Evolutionary conservation across 2,329 filamentous ascomycete genomes (phyloP).

Genomic region (Hypomyces rosellus): DNA sequence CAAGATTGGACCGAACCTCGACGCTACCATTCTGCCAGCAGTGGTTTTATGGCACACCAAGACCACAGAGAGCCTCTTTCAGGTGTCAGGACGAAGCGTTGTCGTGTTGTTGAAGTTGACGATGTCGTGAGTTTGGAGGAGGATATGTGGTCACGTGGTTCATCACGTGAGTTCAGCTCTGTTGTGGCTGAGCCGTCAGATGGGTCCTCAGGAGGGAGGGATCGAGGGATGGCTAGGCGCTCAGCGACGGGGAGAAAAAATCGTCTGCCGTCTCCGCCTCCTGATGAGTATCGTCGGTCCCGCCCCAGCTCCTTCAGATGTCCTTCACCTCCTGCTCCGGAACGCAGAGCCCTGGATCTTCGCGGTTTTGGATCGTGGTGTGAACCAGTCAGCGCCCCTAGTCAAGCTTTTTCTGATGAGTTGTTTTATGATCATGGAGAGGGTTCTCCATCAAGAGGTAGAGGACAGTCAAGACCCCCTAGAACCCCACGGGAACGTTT

Average conservation of each 20-base stretch:
- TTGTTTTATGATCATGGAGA: not conserved
- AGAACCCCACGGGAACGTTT: constrained; percentile 8
- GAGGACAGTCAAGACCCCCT: not conserved
- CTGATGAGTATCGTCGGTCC: constrained; percentile 1
- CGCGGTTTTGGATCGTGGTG: constrained; percentile 11
- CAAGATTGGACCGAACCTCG: not conserved
- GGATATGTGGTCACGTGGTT: not conserved
- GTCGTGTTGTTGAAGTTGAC: constrained; percentile 2
- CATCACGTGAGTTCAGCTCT: constrained; percentile 9
- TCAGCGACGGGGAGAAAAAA: not conserved
- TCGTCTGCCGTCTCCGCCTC: constrained; percentile 6
- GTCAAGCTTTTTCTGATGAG: not conserved
- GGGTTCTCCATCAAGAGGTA: not conserved
- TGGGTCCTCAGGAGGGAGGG: not conserved
- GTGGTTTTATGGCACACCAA: not conserved
- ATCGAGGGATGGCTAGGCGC: not conserved
- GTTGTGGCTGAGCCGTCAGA: constrained; percentile 2
- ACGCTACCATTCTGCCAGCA: not conserved
- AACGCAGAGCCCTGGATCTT: constrained; percentile 1
- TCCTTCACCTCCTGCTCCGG: not conserved
- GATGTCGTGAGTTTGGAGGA: constrained; percentile 1
- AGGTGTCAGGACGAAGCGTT: not conserved
- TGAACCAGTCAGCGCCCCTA: constrained; percentile 1
- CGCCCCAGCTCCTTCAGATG: not conserved
- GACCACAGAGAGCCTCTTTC: constrained; percentile 1